Evolutionary conservation across 192 early-diverging fungal species (phyloP), one percentile per base, ranked within the genome.

Genomic region (Backusella tuberculispora): DNA sequence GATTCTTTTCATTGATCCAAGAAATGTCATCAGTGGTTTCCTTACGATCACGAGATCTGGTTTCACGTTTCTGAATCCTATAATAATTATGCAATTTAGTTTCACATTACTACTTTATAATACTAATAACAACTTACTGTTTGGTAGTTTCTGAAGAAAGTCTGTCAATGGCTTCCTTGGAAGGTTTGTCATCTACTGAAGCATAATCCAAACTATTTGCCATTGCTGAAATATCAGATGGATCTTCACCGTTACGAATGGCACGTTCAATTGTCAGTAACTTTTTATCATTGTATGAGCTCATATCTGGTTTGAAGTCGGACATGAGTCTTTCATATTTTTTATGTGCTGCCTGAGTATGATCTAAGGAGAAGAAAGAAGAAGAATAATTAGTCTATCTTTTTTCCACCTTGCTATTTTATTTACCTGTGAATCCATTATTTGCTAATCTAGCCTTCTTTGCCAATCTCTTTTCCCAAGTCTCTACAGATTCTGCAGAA

Each of bases 1-100:
- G 94, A 79, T 99, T 99, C 78, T 93, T 86, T 45, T 99, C 96
- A 76, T 98, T 98, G 85, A 99, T 98, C 83, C 95, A 98, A 15
- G 96, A 94, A 69, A 95, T 94, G 56, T 95, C 94, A 68, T 97
- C 97, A 41, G 92, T 92, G 24, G 92, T 88, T 80, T 93, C 90
- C 64, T 86, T 92, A 47, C 88, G 83, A 53, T 88, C 84, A 40
- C 85, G 88, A 19, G 92, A 93, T 73, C 90, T 90, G 29, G 85
- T 88, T 15, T 83, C 76, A n/a, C 91, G 85, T 43, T 82, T 43
- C 5, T 37, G 83, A 46, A 91, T 85, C 64, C 87, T 90, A 65
- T 19, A 5, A 50, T 56, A 77, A 86, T 53, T 64, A 64, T 38
- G 43, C 69, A 46, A 69, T 56, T 17, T 15, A 44, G 17, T 29